phyloP scores from a whole-genome alignment of 305 asterid species.

The Fraxinus paxiana region DNA sequence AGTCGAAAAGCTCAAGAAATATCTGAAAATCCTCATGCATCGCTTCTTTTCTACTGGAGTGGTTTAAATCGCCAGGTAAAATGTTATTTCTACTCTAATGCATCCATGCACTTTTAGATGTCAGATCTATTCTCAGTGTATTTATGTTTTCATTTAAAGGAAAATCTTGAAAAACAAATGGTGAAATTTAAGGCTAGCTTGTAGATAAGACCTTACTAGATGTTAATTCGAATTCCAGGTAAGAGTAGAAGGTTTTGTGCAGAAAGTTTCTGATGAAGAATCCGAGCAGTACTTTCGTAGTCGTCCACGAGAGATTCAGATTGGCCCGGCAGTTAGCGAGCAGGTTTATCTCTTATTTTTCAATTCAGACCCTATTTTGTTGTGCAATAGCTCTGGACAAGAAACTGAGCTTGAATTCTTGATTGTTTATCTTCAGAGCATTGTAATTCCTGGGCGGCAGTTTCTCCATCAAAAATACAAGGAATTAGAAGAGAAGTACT shows the following conservation, averaged over 20 bases:
- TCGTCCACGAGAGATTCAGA: constrained; percentile 52
- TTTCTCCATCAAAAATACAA: constrained; percentile 31
- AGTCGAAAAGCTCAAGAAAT: constrained; percentile 41
- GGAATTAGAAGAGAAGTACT: constrained; percentile 37
- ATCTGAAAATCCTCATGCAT: constrained; percentile 43
- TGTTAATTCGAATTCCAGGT: constrained; percentile 28
- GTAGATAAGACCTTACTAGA: background rate
- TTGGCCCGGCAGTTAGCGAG: constrained; percentile 44
- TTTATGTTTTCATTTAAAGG: background rate
- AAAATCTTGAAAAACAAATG: constrained; percentile 5
- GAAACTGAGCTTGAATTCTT: constrained; percentile 2
- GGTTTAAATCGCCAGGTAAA: constrained; percentile 49
- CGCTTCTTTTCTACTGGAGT: constrained; percentile 49
- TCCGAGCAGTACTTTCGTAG: constrained; percentile 48
- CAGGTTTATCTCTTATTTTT: constrained; percentile 37
- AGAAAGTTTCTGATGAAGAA: constrained; percentile 46
- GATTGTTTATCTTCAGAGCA: constrained; percentile 30
- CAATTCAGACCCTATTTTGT: background rate
- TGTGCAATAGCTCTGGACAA: background rate
- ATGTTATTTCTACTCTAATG: background rate
- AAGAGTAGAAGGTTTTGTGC: constrained; percentile 49
- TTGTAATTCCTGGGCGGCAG: constrained; percentile 37
- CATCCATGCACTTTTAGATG: background rate
- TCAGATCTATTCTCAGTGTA: constrained; percentile 1
- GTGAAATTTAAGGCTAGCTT: constrained; percentile 2